These are phyloP conservation scores for Bathelium albidoporum DNA, from an alignment of 495 filamentous ascomycete genomes.

Conservation along the genomic window DNA sequence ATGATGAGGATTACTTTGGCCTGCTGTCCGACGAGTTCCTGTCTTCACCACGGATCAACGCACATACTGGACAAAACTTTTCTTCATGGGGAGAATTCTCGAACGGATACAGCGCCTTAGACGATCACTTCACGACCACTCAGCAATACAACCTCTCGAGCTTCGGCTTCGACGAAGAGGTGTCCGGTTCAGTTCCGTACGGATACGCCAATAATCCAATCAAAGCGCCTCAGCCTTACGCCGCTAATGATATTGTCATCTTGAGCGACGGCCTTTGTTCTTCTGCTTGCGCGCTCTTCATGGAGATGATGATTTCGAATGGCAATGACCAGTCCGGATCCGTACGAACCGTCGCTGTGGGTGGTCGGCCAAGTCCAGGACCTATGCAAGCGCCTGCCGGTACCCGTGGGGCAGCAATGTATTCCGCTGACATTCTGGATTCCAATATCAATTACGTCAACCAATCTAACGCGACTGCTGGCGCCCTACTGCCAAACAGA, in stretches of 20 bases:
- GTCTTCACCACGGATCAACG: slow-evolving; percentile 33
- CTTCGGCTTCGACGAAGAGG: not conserved
- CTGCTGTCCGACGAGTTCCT: slow-evolving; percentile 41
- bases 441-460: not conserved
- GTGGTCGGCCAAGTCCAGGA: slow-evolving; percentile 35
- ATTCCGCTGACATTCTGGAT: not conserved
- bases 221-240: slow-evolving; percentile 28
- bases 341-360: slow-evolving; percentile 40
- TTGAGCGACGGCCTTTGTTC: slow-evolving; percentile 42
- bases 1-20: slow-evolving; percentile 12
- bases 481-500: not conserved
- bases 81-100: too few relatives aligned
- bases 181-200: slow-evolving; percentile 28
- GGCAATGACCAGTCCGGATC: slow-evolving; percentile 29
- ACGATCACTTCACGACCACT: slow-evolving; percentile 37
- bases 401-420: slow-evolving; percentile 16
- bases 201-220: slow-evolving; percentile 16
- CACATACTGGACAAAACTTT: slow-evolving; percentile 37
- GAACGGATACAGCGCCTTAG: too few relatives aligned
- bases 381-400: slow-evolving; percentile 29
- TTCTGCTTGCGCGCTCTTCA: slow-evolving; percentile 44
- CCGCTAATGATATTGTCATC: slow-evolving; percentile 44
- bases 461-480: not conserved
- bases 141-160: slow-evolving; percentile 42
- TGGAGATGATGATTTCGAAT: slow-evolving; percentile 38